A percentile compares a stretch with the other conserved stretches of the same genome.
phyloP scores from a whole-genome alignment of 257 asterid species.

The Oldenlandia corymbosa region DNA sequence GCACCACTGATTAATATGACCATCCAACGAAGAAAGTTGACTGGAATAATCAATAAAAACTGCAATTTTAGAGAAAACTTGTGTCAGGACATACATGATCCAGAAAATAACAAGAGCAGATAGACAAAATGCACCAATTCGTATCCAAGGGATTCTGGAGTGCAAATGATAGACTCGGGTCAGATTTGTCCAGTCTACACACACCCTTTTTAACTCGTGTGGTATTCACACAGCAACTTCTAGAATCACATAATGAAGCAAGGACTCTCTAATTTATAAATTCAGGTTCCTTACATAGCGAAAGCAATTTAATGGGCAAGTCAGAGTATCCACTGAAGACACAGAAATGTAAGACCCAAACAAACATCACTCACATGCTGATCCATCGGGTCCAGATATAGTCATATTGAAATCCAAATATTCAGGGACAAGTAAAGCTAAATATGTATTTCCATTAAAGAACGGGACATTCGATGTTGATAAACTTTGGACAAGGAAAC shows the following conservation, averaged over 20 bases:
- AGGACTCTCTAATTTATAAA: not conserved
- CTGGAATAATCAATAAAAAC: slow-evolving; percentile 70
- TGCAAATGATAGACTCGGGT: not conserved
- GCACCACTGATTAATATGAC: slow-evolving; percentile 57
- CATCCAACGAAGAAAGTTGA: slow-evolving; percentile 70
- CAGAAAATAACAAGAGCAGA: not conserved
- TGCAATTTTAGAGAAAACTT: slow-evolving; percentile 24
- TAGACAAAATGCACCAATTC: not conserved
- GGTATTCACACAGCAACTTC: not conserved
- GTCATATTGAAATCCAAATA: not conserved
- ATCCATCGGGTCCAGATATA: not conserved
- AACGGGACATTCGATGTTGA: not conserved
- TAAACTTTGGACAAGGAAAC: not conserved
- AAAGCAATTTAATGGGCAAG: not conserved
- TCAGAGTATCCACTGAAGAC: not conserved
- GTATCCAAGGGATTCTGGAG: slow-evolving; percentile 1
- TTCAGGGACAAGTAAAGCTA: not conserved
- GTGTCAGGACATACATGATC: not conserved
- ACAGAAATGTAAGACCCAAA: not conserved
- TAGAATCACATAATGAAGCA: not conserved
- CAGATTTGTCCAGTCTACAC: not conserved
- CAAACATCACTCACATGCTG: not conserved
- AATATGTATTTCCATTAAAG: not conserved
- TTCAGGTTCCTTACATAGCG: not conserved
- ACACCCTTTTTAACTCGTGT: too few relatives aligned